Evolutionary conservation across 306 rosid species (phyloP).

Genomic region (Inga leiocalycina): DNA sequence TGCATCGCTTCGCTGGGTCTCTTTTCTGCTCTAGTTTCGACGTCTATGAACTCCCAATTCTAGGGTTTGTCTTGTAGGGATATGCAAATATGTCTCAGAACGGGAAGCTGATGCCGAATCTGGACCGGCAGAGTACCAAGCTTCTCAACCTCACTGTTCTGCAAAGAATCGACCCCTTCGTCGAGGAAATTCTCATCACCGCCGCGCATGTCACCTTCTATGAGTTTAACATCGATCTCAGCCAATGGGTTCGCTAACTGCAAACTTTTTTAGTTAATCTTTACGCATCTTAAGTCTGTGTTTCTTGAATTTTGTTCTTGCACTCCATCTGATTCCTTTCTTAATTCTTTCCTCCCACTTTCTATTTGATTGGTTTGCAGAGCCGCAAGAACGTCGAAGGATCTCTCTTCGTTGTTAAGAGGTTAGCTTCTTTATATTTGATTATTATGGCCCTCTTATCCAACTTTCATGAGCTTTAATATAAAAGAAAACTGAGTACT

Average conservation of each 20-base stretch:
- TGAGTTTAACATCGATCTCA: conserved; percentile 61
- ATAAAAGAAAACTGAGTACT: conserved; percentile 3
- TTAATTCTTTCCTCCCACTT: neutral
- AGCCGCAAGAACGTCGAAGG: conserved; percentile 69
- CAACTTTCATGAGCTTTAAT: conserved; percentile 8
- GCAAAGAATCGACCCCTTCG: conserved; percentile 65
- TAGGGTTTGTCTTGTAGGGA: conserved; percentile 33
- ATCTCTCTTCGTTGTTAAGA: conserved; percentile 66
- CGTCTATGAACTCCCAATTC: conserved; percentile 25
- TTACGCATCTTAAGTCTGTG: neutral
- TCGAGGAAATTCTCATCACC: conserved; percentile 62
- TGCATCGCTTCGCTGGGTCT: conserved; percentile 4
- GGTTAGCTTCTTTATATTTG: conserved; percentile 23
- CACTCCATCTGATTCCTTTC: neutral
- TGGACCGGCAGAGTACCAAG: conserved; percentile 62
- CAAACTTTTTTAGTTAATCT: no score
- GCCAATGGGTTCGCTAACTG: conserved; percentile 52
- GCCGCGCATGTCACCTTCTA: conserved; percentile 71
- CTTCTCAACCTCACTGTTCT: conserved; percentile 65
- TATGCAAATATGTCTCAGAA: conserved; percentile 47
- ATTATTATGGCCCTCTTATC: neutral
- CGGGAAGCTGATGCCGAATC: conserved; percentile 65
- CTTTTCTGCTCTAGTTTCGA: neutral
- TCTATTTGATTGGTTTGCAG: conserved; percentile 39
- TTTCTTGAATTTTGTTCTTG: neutral